Base-by-base conservation (phyloP, 2,329 filamentous ascomycete genomes). In the Pseudogymnoascus sp. region DNA sequence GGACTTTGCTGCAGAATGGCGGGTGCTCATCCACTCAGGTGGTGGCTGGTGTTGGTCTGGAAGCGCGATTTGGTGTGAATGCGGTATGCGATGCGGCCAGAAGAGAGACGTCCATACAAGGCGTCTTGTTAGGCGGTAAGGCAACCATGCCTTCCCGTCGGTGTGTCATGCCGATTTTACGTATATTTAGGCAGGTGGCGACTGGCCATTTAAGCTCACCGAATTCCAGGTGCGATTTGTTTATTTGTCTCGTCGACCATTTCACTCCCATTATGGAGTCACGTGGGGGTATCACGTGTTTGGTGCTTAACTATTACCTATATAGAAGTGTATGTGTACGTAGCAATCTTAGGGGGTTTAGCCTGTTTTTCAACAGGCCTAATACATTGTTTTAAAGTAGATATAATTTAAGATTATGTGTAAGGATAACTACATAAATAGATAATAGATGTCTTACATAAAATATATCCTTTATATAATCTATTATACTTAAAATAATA, bases 101-200 rank as follows among this genome's bases (percentile, higher is more conserved):
- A 31, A 10, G 28, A 10, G 4, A 4, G 28, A 31, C 28, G 28
- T 31, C 28, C 28, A 31, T 31, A 31, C 28, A 12, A 33, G 50
- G 50, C 50, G 50, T 56, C 50, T 56, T 56, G 28, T 31, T 56
- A 56, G 50, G 50, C 50, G 14, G 47, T 53, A 14, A 53, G 47
- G 47, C 47, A 31, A 14, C 47, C 25, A 16, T 53, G 47, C 47
- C 47, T 31, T 53, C 8, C n/a, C 12, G 25, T 56, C n/a, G 33
- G 25, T 28, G n/a, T 33, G 28, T 12, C 44, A 28, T 50, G 23
- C 12, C 2, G 44, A 8, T 56, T 56, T 53, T 53, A 53, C 47
- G 47, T 31, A 53, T 12, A 18, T 53, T n/a, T 53, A 53, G 47
- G 47, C 47, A 53, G 47, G 47, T 53, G 47, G 47, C 47, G 47